Evolutionary conservation across 495 filamentous ascomycete genomes (phyloP).

Genomic region (Xylaria longipes): DNA sequence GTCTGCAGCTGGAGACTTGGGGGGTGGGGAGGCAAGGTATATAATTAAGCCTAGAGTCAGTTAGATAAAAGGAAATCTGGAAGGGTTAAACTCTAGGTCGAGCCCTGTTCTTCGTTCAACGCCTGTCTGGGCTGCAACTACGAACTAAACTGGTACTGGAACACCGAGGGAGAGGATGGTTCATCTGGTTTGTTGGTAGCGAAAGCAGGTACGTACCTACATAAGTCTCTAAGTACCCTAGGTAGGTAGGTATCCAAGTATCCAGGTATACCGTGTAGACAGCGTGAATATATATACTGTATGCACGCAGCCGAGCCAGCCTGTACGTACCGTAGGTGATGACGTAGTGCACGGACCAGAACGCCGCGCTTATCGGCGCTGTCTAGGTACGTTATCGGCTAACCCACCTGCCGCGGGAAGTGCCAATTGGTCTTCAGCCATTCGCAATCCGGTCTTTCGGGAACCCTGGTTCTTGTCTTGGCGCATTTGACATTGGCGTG

Average conservation of each 20-base stretch:
- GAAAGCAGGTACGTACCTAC: slow-evolving; percentile 9
- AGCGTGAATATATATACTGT: not conserved
- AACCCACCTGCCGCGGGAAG: slow-evolving; percentile 13
- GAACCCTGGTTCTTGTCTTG: slow-evolving; percentile 26
- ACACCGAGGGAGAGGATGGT: not conserved
- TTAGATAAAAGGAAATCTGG: not conserved
- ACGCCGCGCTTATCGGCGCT: slow-evolving; percentile 20
- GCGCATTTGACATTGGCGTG: slow-evolving; percentile 19
- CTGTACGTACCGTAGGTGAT: not conserved
- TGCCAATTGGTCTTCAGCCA: slow-evolving; percentile 35
- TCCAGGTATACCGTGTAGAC: not conserved
- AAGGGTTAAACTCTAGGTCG: not conserved
- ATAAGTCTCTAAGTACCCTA: too few relatives aligned
- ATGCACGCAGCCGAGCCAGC: not conserved
- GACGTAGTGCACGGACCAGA: slow-evolving; percentile 29
- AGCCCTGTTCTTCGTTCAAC: not conserved
- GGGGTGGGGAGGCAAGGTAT: not conserved
- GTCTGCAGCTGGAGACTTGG: not conserved
- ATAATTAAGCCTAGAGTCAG: not conserved
- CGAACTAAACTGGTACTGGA: too few relatives aligned
- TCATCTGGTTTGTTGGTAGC: not conserved
- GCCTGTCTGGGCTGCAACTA: not conserved
- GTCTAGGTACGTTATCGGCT: slow-evolving; percentile 7
- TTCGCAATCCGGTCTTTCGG: slow-evolving; percentile 30
- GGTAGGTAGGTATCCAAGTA: not conserved